Conservation (phyloP, 306 rosid genomes). For the Trifolium fragiferum region DNA sequence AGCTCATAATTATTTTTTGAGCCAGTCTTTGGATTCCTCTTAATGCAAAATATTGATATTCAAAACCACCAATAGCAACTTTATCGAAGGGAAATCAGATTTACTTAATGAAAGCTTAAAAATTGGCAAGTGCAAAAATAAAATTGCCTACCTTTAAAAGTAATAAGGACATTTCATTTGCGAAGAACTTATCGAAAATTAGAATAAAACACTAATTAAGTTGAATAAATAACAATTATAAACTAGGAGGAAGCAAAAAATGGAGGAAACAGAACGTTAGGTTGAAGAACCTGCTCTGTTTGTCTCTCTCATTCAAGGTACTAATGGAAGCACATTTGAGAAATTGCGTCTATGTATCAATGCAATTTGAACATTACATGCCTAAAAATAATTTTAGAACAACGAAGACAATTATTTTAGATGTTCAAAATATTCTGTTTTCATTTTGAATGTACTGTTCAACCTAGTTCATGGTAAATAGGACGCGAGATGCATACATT, state of each 20-base stretch:
- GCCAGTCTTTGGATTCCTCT: constrained; percentile 8
- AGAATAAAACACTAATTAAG: constrained; percentile 29
- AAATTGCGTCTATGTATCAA: not conserved
- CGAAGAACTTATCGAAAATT: constrained; percentile 23
- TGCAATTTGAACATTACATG: constrained; percentile 2
- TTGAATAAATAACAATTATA: constrained; percentile 9
- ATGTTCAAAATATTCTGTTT: constrained; percentile 12
- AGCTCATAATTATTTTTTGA: constrained; percentile 2
- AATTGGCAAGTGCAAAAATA: constrained; percentile 7
- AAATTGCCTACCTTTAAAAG: constrained; percentile 19
- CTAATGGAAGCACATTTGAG: constrained; percentile 26
- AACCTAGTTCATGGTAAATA: constrained; percentile 18
- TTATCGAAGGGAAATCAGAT: constrained; percentile 1
- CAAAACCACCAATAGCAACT: constrained; percentile 7
- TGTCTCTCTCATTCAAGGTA: not conserved
- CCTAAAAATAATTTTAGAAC: not conserved
- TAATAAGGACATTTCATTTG: constrained; percentile 24
- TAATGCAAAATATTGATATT: constrained; percentile 26
- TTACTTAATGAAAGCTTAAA: constrained; percentile 33
- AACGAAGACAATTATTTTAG: constrained; percentile 18
- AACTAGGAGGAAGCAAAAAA: constrained; percentile 4
- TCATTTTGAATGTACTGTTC: constrained; percentile 28
- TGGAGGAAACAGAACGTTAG: constrained; percentile 22
- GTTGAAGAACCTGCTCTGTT: constrained; percentile 18
- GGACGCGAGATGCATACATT: not conserved